Base-by-base conservation (phyloP, 495 filamentous ascomycete species). In the Lepidopterella palustris region DNA sequence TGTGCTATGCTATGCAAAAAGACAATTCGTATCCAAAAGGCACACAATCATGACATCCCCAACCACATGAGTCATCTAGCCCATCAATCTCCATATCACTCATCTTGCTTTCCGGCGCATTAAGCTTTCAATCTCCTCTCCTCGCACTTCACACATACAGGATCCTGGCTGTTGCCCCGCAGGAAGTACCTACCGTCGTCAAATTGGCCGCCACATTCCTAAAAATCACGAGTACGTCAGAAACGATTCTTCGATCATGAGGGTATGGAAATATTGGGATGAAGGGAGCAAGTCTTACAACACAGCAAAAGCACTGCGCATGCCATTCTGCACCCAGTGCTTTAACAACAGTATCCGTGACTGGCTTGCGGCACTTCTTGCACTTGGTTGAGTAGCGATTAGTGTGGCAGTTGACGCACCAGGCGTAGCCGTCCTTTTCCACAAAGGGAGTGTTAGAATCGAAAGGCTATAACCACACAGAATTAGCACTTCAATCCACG, bases 391-490 rank as follows among this genome's bases (percentile, higher is more conserved):
- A 86, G 23, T 89, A 96, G 24, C 95, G 83, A 60, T 91, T 92
- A 31, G 89, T 90, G 76, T 97, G 92, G 72, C 93, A 99, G 31
- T 78, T 78, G 15, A 97, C 82, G 72, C 93, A 99, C 95, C 95
- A 99, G 29, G 93, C 93, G 75, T 95, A 97, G n/a, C 92, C 92
- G 63, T 97, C 92, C 72, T 95, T 96, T 72, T 99, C 95, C 23
- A 99, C 93, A 71, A 96, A 93, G 49, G 91, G 90, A 53, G 84
- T 92, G 39, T 81, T 77, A 15, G 79, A 77, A 69, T 87, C 86
- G 71, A 97, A 97, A 18, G 92, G 90, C 74, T 82, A 29, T 29
- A 35, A 10, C 15, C 26, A 39, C 6, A 24, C 20, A 10, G n/a
- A 15, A 28, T 28, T 51, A 42, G 28, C n/a, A 57, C 9, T 45